Conservation (phyloP, 176 grass and related monocot species). For the Bolboschoenus planiculmis region DNA sequence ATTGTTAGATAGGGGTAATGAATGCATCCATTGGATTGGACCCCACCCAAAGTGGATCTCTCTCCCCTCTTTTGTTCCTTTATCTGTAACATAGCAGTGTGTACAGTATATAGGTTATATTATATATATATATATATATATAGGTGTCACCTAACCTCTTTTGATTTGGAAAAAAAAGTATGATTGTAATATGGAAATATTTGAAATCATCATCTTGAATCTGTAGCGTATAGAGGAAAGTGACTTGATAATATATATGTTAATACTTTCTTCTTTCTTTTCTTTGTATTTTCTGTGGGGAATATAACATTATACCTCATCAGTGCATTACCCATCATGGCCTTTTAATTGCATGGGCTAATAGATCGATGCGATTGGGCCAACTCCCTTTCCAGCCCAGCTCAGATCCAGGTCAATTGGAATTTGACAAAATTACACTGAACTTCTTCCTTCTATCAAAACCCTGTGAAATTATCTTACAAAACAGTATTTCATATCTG, state of each 20-base stretch:
- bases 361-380: background rate
- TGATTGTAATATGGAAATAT: background rate
- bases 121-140: background rate
- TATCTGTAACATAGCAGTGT: background rate
- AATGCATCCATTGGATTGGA: background rate
- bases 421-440: background rate
- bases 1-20: background rate
- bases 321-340: background rate
- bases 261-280: background rate
- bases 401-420: background rate
- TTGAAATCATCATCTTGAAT: background rate
- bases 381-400: background rate
- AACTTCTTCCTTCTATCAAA: background rate
- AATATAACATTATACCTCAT: background rate
- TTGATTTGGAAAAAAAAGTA: background rate
- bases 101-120: background rate
- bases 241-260: background rate
- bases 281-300: background rate
- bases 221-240: background rate
- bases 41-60: background rate
- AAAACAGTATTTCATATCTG: background rate
- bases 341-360: background rate
- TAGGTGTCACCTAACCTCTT: background rate
- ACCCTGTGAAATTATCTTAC: background rate
- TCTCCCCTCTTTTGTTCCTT: background rate